Evolutionary conservation across 257 asterid genomes (phyloP).

Genomic region (Ehretia macrophylla): DNA sequence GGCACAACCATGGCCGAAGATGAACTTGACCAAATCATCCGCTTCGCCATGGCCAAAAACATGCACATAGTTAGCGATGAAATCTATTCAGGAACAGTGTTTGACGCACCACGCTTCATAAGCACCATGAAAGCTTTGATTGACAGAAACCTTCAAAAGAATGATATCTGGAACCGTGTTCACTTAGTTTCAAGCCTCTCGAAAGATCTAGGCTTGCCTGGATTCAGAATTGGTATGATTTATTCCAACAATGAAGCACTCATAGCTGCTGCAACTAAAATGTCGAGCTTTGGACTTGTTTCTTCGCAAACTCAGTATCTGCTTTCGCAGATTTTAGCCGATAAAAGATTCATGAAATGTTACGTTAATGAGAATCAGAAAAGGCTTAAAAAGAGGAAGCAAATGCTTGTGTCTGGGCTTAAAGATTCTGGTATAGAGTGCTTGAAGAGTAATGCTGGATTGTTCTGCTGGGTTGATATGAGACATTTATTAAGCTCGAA

Average conservation of each 20-base stretch:
- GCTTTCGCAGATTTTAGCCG: constrained; percentile 26
- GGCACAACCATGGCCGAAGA: constrained; percentile 23
- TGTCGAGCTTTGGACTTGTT: constrained; percentile 38
- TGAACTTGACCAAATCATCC: constrained; percentile 23
- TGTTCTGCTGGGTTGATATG: constrained; percentile 37
- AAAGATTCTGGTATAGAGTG: constrained; percentile 15
- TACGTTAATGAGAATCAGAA: constrained; percentile 20
- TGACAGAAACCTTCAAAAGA: constrained; percentile 12
- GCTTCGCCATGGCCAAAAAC: constrained; percentile 18
- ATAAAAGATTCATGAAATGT: constrained; percentile 15
- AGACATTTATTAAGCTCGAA: constrained; percentile 6
- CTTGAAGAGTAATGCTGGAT: constrained; percentile 33
- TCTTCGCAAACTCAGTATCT: constrained; percentile 40
- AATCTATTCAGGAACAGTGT: constrained; percentile 34
- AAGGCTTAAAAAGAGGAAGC: constrained; percentile 22
- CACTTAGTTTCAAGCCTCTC: constrained; percentile 38
- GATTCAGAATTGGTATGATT: constrained; percentile 37
- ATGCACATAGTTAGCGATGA: constrained; percentile 41
- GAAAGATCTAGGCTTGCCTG: constrained; percentile 38
- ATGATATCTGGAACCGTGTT: constrained; percentile 23
- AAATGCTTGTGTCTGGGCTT: constrained; percentile 22
- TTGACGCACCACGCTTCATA: constrained; percentile 20
- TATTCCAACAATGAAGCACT: constrained; percentile 36
- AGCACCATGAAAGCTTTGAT: constrained; percentile 24
- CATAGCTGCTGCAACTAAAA: constrained; percentile 32